A percentile compares a stretch with the other conserved stretches of the same genome.
phyloP scores from a whole-genome alignment of 1,284 basidiomycete genomes.

The Mycena citricolor region DNA sequence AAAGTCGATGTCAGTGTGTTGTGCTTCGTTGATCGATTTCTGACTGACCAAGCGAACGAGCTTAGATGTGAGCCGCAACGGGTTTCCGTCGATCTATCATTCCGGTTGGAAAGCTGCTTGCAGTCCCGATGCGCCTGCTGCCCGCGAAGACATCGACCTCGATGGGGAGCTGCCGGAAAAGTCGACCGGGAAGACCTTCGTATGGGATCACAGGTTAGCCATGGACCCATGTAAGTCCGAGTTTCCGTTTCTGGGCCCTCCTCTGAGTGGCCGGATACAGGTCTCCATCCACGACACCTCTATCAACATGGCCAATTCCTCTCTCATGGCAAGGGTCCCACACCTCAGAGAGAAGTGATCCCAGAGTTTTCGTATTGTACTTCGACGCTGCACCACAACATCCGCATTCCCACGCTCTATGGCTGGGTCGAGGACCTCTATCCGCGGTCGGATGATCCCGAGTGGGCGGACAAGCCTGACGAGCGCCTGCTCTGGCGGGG shows the following conservation, averaged over 20 bases:
- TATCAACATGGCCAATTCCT: constrained; percentile 58
- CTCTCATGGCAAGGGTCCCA: constrained; percentile 49
- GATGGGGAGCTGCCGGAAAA: constrained; percentile 26
- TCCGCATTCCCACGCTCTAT: constrained; percentile 50
- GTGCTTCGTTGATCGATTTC: no score
- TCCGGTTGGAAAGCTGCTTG: constrained; percentile 45
- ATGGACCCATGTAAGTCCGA: constrained; percentile 70
- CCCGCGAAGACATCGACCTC: constrained; percentile 32
- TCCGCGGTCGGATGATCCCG: constrained; percentile 43
- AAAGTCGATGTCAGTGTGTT: constrained; percentile 6
- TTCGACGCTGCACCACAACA: constrained; percentile 59
- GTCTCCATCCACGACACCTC: constrained; percentile 20
- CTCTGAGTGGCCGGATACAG: no score
- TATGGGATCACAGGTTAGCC: constrained; percentile 46
- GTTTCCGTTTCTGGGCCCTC: constrained; percentile 40
- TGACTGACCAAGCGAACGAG: no score
- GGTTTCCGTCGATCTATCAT: constrained; percentile 34
- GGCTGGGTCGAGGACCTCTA: constrained; percentile 43
- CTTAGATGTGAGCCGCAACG: constrained; percentile 38
- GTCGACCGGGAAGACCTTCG: constrained; percentile 46
- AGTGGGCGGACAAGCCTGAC: constrained; percentile 55
- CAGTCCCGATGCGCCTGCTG: constrained; percentile 38
- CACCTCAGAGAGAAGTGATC: constrained; percentile 44
- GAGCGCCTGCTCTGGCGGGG: constrained; percentile 64
- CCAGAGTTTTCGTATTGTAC: constrained; percentile 61